Evolutionary conservation across 164 flowering plant species (phyloP).

Genomic region (Stephania yunnanensis): DNA sequence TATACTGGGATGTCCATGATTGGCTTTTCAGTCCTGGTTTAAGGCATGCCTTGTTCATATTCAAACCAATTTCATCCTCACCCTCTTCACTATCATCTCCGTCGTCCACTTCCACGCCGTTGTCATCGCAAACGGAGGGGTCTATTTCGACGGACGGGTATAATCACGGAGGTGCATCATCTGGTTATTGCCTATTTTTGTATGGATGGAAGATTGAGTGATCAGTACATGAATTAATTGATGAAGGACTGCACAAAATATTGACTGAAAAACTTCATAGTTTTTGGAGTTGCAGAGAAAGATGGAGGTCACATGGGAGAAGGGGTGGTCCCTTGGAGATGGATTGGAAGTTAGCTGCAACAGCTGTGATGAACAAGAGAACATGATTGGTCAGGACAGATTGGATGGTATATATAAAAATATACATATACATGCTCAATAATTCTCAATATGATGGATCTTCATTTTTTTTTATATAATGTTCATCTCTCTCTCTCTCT

Average conservation of each 20-base stretch:
- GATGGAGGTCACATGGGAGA: slow-evolving; percentile 22
- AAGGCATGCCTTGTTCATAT: slow-evolving; percentile 60
- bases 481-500: slow-evolving; percentile 26
- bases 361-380: slow-evolving; percentile 45
- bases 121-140: slow-evolving; percentile 29
- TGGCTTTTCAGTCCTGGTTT: slow-evolving; percentile 71
- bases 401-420: slow-evolving; percentile 25
- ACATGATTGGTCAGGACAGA: slow-evolving; percentile 38
- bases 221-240: neutral
- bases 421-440: slow-evolving; percentile 20
- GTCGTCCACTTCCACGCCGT: slow-evolving; percentile 25
- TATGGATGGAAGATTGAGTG: slow-evolving; percentile 73
- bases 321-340: slow-evolving; percentile 22
- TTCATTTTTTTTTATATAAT: slow-evolving; percentile 12
- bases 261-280: neutral
- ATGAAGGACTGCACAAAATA: slow-evolving; percentile 6
- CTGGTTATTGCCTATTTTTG: slow-evolving; percentile 60
- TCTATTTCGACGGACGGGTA: slow-evolving; percentile 28
- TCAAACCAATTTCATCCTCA: slow-evolving; percentile 42
- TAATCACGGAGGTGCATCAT: slow-evolving; percentile 27
- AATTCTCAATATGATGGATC: slow-evolving; percentile 36
- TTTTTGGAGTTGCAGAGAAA: slow-evolving; percentile 5
- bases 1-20: slow-evolving; percentile 78
- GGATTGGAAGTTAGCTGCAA: slow-evolving; percentile 22
- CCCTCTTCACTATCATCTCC: slow-evolving; percentile 18